Percentiles rank a stretch among this genome's conserved stretches.
phyloP scores from a whole-genome alignment of 257 asterid genomes.

The Voacanga thouarsii region DNA sequence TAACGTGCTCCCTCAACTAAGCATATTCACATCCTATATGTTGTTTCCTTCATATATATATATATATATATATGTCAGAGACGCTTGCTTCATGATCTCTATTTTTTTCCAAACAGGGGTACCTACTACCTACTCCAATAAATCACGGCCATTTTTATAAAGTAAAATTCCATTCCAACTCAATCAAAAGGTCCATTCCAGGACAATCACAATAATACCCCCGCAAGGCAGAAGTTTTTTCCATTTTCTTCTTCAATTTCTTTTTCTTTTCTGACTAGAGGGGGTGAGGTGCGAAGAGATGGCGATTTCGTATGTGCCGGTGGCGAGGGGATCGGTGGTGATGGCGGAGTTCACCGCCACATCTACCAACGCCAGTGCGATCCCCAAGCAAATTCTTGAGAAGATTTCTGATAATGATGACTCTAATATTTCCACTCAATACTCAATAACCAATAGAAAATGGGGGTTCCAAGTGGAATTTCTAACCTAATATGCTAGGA shows the following conservation, averaged over 20 bases:
- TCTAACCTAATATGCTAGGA: too few relatives aligned
- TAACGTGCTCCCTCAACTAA: too few relatives aligned
- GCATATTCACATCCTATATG: too few relatives aligned
- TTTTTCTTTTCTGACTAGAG: background rate
- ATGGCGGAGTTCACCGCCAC: slow-evolving; percentile 82
- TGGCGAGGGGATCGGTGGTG: slow-evolving; percentile 95
- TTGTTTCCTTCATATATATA: too few relatives aligned
- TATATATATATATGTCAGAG: too few relatives aligned
- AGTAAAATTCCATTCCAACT: background rate
- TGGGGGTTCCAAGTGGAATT: too few relatives aligned
- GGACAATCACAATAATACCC: background rate
- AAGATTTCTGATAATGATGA: slow-evolving; percentile 80
- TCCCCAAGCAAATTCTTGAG: slow-evolving; percentile 87
- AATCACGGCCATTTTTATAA: background rate
- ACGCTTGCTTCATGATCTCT: too few relatives aligned
- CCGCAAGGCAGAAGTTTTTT: background rate
- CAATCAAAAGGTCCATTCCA: background rate
- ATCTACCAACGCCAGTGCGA: slow-evolving; percentile 83
- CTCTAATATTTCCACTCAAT: slow-evolving; percentile 67
- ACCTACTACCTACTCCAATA: background rate
- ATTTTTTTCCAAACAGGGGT: too few relatives aligned
- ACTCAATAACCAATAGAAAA: too few relatives aligned
- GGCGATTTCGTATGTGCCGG: slow-evolving; percentile 88
- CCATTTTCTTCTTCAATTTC: background rate
- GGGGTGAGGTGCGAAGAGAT: slow-evolving; percentile 30